Evolutionary conservation across 2,329 filamentous ascomycete species (phyloP), one percentile per base, ranked within the genome.

Genomic region (Proliferodiscus dingleyae): DNA sequence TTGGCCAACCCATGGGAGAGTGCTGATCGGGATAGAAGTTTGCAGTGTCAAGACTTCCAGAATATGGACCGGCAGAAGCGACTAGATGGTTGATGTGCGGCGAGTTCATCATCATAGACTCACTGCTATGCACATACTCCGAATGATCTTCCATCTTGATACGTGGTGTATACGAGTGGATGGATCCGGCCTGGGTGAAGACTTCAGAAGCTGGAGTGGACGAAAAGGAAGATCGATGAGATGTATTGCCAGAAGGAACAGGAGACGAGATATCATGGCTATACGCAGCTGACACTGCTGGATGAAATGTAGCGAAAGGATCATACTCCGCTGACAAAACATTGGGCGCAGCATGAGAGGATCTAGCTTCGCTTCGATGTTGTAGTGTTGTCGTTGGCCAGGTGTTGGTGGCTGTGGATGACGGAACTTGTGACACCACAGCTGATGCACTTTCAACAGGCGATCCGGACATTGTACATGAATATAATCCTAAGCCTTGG

Each of bases 321-420:
- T 74, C 71, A 57, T 78, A 80, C 37, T 76, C 74, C 28, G 70
- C 60, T 26, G 72, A 66, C 45, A 77, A 60, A 23, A 74, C 66
- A 53, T 68, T 72, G 43, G 72, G 67, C 50, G 55, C 59, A 21
- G 58, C 49, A 22, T 58, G 54, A 23, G 57, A 50, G 23, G 58
- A 57, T 36, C 56, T 57, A 23, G 59, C 48, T 32, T 54, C 51
- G 30, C 47, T 52, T 39, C 47, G 53, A 42, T 55, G 55, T 39
- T 60, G 57, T 26, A 57, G 42, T 38, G 45, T 41, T 26, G 46
- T 41, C n/a, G 53, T 53, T 46, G 55, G 49, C 60, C 60, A 62
- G 47, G 40, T 49, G 48, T 53, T 58, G 51, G 53, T 53, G 37
- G 48, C 43, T 37, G 53, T 49, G 39, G 55, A 50, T 24, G 55